Percentiles rank a stretch among this genome's conserved stretches.
These are phyloP conservation scores for Filobasidium uniguttulatum DNA, from an alignment of 1,284 basidiomycete species.

Conservation along the genomic window DNA sequence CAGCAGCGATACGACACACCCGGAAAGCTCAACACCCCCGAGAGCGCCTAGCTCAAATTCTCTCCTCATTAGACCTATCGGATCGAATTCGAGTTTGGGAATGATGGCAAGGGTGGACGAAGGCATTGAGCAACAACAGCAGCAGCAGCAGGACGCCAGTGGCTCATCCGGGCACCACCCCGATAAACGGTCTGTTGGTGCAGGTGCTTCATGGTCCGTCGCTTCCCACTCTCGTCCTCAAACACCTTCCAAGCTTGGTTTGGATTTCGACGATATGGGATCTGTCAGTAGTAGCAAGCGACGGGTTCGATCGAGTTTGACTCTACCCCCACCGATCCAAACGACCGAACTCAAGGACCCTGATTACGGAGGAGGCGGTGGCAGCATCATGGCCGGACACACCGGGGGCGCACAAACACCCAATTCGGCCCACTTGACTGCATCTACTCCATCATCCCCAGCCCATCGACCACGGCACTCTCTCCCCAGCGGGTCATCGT, in stretches of 20 bases:
- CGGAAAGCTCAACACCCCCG: too few species aligned
- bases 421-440: conserved; percentile 14
- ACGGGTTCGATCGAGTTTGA: neutral
- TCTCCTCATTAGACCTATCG: neutral
- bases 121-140: too few species aligned
- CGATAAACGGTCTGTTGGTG: too few species aligned
- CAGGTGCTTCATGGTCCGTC: neutral
- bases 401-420: conserved; percentile 17
- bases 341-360: conserved; percentile 1
- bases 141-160: too few species aligned
- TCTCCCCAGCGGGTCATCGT: conserved; percentile 8
- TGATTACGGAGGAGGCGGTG: too few species aligned
- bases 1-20: too few species aligned
- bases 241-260: neutral
- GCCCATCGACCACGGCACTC: conserved; percentile 7
- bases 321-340: neutral
- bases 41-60: neutral
- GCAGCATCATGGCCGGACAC: too few species aligned
- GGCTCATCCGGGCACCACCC: too few species aligned
- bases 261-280: neutral
- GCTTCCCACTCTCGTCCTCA: neutral
- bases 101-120: neutral
- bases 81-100: neutral
- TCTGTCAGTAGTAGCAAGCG: neutral
- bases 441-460: conserved; percentile 9